Percentiles rank a stretch among this genome's conserved stretches.
phyloP scores from a whole-genome alignment of 1,139 yeast genomes.

The Yamadazyma kanchanaburiensis region DNA sequence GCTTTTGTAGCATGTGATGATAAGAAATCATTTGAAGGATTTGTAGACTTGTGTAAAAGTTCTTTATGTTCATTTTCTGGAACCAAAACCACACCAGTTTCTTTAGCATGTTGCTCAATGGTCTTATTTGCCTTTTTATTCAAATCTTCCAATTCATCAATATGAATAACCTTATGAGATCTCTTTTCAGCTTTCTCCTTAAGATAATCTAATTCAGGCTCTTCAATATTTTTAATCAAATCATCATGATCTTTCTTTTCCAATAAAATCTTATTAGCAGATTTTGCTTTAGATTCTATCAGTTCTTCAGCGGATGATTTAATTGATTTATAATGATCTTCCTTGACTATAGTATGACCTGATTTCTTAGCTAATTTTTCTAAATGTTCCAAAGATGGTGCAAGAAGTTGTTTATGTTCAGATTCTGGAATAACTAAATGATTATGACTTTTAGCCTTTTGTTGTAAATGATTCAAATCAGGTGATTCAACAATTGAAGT shows the following conservation, averaged over 20 bases:
- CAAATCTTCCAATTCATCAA: conserved; percentile 13
- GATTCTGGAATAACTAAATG: conserved; percentile 4
- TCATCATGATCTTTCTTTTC: conserved; percentile 7
- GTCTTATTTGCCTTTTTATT: conserved; percentile 5
- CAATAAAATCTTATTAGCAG: conserved; percentile 12
- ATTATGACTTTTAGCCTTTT: conserved; percentile 12
- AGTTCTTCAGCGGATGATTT: conserved; percentile 9
- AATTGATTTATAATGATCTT: conserved; percentile 6
- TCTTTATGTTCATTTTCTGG: conserved; percentile 12
- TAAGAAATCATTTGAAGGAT: conserved; percentile 24
- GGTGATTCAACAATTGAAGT: conserved; percentile 17
- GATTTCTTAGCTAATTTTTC: conserved; percentile 23
- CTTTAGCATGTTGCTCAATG: conserved; percentile 16
- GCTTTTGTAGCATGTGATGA: conserved; percentile 14
- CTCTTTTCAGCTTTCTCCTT: conserved; percentile 11
- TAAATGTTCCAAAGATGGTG: conserved; percentile 26
- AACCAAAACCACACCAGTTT: conserved; percentile 20
- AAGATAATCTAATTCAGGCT: conserved; percentile 13
- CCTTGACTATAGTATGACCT: conserved; percentile 13
- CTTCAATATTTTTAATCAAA: conserved; percentile 3
- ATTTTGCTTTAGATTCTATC: conserved; percentile 18
- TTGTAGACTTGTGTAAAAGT: conserved; percentile 5
- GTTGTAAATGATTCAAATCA: conserved; percentile 18
- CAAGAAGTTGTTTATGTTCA: conserved; percentile 6
- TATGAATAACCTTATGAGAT: conserved; percentile 16